A percentile compares a stretch with the other conserved stretches of the same genome.
Conservation (phyloP, 106 monocot species). For the Amphibolis antarctica region DNA sequence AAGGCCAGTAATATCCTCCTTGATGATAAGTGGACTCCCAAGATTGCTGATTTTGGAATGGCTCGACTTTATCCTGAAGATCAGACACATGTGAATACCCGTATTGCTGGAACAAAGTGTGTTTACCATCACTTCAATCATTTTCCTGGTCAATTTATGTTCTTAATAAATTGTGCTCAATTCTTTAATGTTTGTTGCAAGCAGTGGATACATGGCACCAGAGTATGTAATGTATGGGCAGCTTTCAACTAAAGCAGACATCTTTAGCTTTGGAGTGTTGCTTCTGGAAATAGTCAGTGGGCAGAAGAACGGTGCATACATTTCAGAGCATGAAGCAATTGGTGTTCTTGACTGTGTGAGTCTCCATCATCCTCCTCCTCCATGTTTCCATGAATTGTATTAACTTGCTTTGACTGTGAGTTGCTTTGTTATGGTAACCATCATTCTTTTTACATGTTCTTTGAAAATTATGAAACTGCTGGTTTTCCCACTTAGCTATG, state of each 20-base stretch:
- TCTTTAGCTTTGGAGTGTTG: constrained; percentile 70
- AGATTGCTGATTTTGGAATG: constrained; percentile 85
- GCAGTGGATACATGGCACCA: constrained; percentile 73
- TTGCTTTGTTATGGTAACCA: too few relatives aligned
- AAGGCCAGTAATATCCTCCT: constrained; percentile 79
- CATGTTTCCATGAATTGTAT: neutral
- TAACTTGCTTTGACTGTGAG: neutral
- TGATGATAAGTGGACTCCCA: constrained; percentile 48
- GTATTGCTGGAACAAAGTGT: constrained; percentile 58
- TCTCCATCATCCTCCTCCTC: neutral
- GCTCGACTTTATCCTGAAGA: constrained; percentile 57
- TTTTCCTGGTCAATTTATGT: neutral
- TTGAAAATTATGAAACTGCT: too few relatives aligned
- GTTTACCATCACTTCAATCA: neutral
- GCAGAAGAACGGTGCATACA: constrained; percentile 43
- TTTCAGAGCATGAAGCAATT: constrained; percentile 22
- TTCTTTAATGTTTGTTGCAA: neutral
- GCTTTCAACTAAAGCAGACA: constrained; percentile 59
- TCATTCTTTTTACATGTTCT: too few relatives aligned
- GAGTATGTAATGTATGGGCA: constrained; percentile 67
- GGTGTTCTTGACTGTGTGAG: constrained; percentile 66
- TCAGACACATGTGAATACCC: constrained; percentile 44
- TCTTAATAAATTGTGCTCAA: neutral
- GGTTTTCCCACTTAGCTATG: too few relatives aligned
- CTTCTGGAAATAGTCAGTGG: constrained; percentile 58